Evolutionary conservation across 1,139 yeast genomes (phyloP).

Genomic region (Kurtzmaniella natalensis): DNA sequence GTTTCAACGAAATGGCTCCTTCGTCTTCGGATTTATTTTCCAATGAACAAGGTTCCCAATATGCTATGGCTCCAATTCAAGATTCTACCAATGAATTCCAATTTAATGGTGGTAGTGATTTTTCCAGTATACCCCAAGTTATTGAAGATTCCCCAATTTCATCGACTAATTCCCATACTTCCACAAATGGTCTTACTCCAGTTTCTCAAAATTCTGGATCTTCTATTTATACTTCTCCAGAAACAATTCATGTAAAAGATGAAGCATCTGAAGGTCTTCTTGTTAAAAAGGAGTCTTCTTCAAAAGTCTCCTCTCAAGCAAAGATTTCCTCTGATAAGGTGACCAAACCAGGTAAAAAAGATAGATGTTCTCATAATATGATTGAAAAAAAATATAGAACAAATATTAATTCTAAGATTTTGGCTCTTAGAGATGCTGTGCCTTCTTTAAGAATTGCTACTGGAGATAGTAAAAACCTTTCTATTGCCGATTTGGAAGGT

Average conservation of each 20-base stretch:
- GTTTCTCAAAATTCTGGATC: conserved; percentile 23
- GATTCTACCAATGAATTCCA: background rate
- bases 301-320: background rate
- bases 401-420: conserved; percentile 68
- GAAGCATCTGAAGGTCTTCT: background rate
- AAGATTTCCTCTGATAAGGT: conserved; percentile 15
- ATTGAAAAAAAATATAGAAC: conserved; percentile 78
- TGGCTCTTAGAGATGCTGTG: conserved; percentile 70
- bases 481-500: conserved; percentile 65
- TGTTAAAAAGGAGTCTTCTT: background rate
- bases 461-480: conserved; percentile 34
- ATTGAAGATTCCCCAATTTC: conserved; percentile 11
- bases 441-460: conserved; percentile 53
- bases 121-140: background rate
- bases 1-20: background rate
- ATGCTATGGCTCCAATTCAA: background rate
- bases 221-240: conserved; percentile 34
- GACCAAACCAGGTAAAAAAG: conserved; percentile 40
- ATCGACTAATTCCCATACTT: conserved; percentile 14
- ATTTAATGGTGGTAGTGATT: background rate
- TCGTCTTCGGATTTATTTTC: background rate
- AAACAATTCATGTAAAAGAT: conserved; percentile 11
- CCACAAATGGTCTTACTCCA: conserved; percentile 23
- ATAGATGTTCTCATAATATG: conserved; percentile 72
- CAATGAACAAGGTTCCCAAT: background rate